Conservation (phyloP, 139 green algal genomes). For the Prasinococcaceae sp. region DNA sequence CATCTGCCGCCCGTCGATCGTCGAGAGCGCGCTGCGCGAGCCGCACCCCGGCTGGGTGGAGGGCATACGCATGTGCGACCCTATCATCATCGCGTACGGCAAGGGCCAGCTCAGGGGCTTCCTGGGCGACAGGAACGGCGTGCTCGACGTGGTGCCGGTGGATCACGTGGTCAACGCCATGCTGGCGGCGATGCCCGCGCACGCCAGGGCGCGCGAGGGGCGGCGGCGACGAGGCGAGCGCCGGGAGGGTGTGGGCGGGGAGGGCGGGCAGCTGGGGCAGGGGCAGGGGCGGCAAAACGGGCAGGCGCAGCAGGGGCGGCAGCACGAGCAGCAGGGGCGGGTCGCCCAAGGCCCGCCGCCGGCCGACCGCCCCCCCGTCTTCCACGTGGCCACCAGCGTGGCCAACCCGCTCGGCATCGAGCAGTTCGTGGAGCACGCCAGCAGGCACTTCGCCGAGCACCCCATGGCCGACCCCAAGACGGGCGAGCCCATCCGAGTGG, state of each 20-base stretch:
- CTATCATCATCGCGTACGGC: conserved; percentile 23
- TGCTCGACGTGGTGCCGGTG: conserved; percentile 21
- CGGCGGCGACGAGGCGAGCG: neutral
- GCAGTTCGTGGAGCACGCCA: neutral
- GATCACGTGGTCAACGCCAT: conserved; percentile 27
- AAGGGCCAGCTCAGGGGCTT: conserved; percentile 25
- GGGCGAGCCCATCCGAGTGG: conserved; percentile 4
- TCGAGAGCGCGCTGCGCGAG: conserved; percentile 20
- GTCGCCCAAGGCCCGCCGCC: too few relatives aligned
- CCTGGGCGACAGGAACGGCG: conserved; percentile 8
- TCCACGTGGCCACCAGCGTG: conserved; percentile 22
- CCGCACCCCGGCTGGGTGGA: conserved; percentile 22
- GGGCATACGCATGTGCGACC: conserved; percentile 25
- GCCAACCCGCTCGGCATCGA: conserved; percentile 14
- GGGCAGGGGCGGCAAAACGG: too few relatives aligned
- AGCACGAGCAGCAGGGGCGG: neutral
- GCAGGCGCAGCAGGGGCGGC: too few relatives aligned
- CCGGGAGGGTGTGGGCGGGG: too few relatives aligned
- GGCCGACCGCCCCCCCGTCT: conserved; percentile 8
- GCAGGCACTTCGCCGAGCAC: conserved; percentile 10
- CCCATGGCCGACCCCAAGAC: conserved; percentile 17
- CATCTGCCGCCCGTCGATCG: conserved; percentile 18
- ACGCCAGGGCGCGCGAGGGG: neutral
- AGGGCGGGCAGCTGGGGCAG: too few relatives aligned
- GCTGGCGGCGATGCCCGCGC: conserved; percentile 7